Evolutionary conservation across 1,139 yeast species (phyloP), one percentile per base, ranked within the genome.

Genomic region (Zygosaccharomyces sapae): DNA sequence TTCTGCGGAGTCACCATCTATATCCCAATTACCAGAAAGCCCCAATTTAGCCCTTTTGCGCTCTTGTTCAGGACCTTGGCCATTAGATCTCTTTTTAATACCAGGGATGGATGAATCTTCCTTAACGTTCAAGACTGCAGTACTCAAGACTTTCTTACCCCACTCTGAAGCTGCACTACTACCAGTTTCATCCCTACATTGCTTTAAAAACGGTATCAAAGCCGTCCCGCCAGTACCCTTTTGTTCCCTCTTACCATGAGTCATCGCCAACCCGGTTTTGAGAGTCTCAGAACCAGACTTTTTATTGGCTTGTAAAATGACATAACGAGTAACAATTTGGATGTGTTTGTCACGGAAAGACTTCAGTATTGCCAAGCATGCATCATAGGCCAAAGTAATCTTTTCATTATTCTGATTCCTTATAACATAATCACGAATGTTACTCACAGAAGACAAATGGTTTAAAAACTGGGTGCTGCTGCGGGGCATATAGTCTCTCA

Each of bases 191-290:
- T 90, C 97, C 65, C 97, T 79, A 56, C 96, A 90, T 67, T 90
- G 97, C 66, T 88, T 89, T 62, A 90, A 76, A 70, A 90, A 90
- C 29, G 96, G 96, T 52, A 90, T 77, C 58, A 90, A 74, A 0
- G 95, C 83, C 0, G 97, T 89, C 37, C 97, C 97, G 13, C 97
- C 97, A 1, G 97, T 90, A 6, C 97, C 97, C 55, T 81, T 78
- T 54, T 79, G 81, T 54, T 77, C 81, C 45, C 74, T 73, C 55
- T 71, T 56, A 27, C 62, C 65, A 33, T 66, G 58, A 44, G 67
- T 55, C 51, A 63, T 56, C 44, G 71, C 55, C 24, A 83, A 70
- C 0, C 88, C 87, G 2, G 85, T 76, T 60, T 86, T 73, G 50
- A 79, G 64, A 29, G 71, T 68, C 34, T 67, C 79, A 1, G 84